These are phyloP conservation scores for Pyracantha coccinea DNA, from an alignment of 331 rosid genomes.

Conservation along the genomic window DNA sequence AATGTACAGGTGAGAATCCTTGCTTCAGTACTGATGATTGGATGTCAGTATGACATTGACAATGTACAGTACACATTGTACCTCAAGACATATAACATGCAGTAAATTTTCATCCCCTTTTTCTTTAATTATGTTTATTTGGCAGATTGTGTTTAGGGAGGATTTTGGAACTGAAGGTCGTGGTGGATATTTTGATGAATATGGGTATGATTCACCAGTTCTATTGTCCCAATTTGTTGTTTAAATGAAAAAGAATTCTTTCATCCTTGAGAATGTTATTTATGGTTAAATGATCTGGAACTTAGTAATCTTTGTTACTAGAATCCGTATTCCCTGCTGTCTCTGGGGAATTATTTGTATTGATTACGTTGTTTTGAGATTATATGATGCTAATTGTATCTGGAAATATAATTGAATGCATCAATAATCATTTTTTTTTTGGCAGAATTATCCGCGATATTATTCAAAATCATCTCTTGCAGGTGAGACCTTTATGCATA, in stretches of 20 bases:
- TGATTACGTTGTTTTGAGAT: background rate
- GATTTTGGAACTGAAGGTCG: conserved; percentile 98
- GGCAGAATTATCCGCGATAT: conserved; percentile 94
- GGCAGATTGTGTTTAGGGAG: conserved; percentile 93
- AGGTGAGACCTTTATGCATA: conserved; percentile 43
- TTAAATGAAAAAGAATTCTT: conserved; percentile 1
- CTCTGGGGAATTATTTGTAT: background rate
- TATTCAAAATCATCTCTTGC: conserved; percentile 90
- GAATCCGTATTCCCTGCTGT: background rate
- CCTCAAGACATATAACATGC: conserved; percentile 9
- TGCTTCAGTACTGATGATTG: background rate
- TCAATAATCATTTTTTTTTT: conserved; percentile 12
- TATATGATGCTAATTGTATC: background rate
- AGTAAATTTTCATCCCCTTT: background rate
- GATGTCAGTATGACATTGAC: conserved; percentile 30
- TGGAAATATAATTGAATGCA: background rate
- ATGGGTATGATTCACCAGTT: conserved; percentile 53
- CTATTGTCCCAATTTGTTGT: background rate
- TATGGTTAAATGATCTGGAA: background rate
- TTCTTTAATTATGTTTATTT: conserved; percentile 15
- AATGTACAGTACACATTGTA: conserved; percentile 34
- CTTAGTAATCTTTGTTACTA: background rate
- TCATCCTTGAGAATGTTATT: background rate
- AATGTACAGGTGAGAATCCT: conserved; percentile 74
- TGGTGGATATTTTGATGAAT: conserved; percentile 98